Evolutionary conservation across 2,329 filamentous ascomycete species (phyloP), one percentile per base, ranked within the genome.

Genomic region (Geosmithia flava): DNA sequence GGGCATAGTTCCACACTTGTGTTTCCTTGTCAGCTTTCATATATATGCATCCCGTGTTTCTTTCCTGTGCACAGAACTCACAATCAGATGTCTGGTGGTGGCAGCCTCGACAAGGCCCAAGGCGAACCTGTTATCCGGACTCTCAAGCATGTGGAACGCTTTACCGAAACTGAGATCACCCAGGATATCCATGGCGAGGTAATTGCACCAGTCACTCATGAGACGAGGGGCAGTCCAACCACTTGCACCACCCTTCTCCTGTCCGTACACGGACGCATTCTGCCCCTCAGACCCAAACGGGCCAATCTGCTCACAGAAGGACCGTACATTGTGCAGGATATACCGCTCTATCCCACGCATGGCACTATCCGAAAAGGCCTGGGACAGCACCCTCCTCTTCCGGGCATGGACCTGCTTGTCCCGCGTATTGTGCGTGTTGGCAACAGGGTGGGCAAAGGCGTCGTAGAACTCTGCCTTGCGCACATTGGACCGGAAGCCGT

Each of bases 391-490:
- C 23, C 82, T 73, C 40, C 83, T 71, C 70, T 87, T 87, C 47
- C 83, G 78, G 29, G 81, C 81, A 59, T 88, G 84, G 42, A 78
- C 66, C 0, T 71, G 65, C 65, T 83, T 85, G 59, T 86, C 80
- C 47, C 85, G 82, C 2, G 72, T 74, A 64, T 84, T 86, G 66
- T 87, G 83, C 1, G 83, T 86, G 66, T 86, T 87, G 55, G 80
- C 76, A 1, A 79, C 76, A 16, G 82, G 83, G 49, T 84, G 80
- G 1, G 81, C 80, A 59, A 86, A 87, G 41, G 80, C 81, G 53
- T 84, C 76, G 67, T 87, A 87, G 66, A 87, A 87, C 54, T 81
- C 74, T 41, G 81, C 74, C 66, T 87, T 87, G 62, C 74, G 68
- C 29, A 83, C 77, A 51, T 81, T 81, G 59, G 76, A 63, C 45